Evolutionary conservation across 179 eudicot genomes (phyloP).

Genomic region (Silene noctiflora): DNA sequence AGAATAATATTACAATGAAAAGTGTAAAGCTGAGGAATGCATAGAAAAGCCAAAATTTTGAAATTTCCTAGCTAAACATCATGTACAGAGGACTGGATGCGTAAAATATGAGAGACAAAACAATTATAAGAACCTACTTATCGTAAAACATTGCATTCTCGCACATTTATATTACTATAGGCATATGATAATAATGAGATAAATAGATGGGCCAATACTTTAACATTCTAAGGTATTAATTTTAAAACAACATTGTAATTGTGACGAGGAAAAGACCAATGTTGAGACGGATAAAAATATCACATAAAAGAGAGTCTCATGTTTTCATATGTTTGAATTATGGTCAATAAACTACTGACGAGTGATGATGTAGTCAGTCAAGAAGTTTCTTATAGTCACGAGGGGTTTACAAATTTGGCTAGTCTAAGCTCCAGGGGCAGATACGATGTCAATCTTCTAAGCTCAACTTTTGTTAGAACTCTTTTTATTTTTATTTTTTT

Average conservation of each 20-base stretch:
- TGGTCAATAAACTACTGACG: no score
- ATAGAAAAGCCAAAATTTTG: background rate
- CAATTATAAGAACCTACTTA: background rate
- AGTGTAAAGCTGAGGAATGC: background rate
- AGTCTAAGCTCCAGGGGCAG: background rate
- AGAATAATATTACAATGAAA: conserved; percentile 5
- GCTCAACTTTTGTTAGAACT: no score
- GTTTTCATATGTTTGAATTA: no score
- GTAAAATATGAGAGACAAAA: background rate
- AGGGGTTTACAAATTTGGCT: background rate
- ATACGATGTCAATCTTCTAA: background rate
- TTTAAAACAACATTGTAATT: no score
- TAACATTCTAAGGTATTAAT: no score
- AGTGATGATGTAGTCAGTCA: no score
- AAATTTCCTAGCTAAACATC: background rate
- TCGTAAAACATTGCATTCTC: background rate
- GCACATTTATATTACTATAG: background rate
- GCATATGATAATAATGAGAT: no score
- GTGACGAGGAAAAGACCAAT: no score
- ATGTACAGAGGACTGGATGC: background rate
- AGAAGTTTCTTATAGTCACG: background rate
- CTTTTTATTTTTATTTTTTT: no score
- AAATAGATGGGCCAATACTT: no score
- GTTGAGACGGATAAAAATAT: no score
- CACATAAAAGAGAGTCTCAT: no score